Conservation (phyloP, 305 asterid genomes). For the Fraxinus albicans region DNA sequence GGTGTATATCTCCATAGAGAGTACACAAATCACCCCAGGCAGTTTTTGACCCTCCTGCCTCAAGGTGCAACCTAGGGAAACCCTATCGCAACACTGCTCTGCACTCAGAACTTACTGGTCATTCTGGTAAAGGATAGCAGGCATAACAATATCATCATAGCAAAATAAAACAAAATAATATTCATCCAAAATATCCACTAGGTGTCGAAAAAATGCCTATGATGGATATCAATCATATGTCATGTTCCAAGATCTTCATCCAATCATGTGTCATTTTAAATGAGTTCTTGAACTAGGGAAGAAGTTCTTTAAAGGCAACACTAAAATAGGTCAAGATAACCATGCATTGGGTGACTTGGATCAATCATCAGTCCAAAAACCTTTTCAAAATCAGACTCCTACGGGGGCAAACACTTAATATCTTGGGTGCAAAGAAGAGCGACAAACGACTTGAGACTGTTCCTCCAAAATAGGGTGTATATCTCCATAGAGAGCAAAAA, state of each 20-base stretch:
- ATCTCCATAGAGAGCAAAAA: not conserved
- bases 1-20: not conserved
- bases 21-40: not conserved
- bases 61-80: constrained; percentile 1
- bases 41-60: constrained; percentile 9
- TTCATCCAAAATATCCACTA: constrained; percentile 17
- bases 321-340: not conserved
- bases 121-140: not conserved
- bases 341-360: not conserved
- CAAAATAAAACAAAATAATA: not conserved
- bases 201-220: not conserved
- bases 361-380: not conserved
- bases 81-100: not conserved
- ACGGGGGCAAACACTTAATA: not conserved
- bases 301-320: not conserved
- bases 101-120: constrained; percentile 5
- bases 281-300: not conserved
- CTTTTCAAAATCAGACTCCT: not conserved
- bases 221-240: not conserved
- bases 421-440: not conserved
- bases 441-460: not conserved
- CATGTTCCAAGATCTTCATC: not conserved
- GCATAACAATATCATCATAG: not conserved
- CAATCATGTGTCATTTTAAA: not conserved
- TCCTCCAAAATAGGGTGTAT: not conserved